Percentiles rank a stretch among this genome's conserved stretches.
phyloP scores from a whole-genome alignment of 2,329 filamentous ascomycete genomes.

The Fusarium buxicola region DNA sequence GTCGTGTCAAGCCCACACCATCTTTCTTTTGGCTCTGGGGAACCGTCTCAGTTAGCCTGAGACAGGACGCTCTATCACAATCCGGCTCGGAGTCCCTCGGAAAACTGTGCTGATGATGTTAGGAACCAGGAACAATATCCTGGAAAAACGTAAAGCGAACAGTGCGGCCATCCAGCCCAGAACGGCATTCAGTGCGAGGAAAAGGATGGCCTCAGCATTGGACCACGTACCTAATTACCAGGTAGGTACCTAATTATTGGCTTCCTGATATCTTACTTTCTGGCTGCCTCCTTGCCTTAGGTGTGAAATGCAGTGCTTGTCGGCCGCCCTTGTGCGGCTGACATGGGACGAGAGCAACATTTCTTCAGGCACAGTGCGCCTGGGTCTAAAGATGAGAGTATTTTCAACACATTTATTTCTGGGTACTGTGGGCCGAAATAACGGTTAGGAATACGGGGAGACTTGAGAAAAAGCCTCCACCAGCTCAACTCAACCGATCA shows the following conservation, averaged over 20 bases:
- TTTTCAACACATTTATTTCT: conserved; percentile 17
- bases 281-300: conserved; percentile 16
- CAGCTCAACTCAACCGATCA: conserved; percentile 29
- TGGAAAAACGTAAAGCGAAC: background rate
- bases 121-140: conserved; percentile 9
- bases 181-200: conserved; percentile 21
- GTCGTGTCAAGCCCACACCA: conserved; percentile 34
- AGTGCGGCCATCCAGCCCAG: conserved; percentile 10
- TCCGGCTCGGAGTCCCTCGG: background rate
- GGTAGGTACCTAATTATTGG: conserved; percentile 14
- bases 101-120: conserved; percentile 9
- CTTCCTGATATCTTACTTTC: conserved; percentile 15
- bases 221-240: conserved; percentile 18
- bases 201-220: conserved; percentile 22
- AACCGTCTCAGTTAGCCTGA: conserved; percentile 3
- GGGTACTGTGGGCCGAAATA: conserved; percentile 23
- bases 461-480: conserved; percentile 18
- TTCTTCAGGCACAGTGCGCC: conserved; percentile 37
- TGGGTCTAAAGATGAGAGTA: conserved; percentile 5
- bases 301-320: conserved; percentile 26
- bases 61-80: conserved; percentile 16
- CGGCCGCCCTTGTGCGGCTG: conserved; percentile 18
- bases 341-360: conserved; percentile 23
- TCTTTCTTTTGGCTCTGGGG: conserved; percentile 16
- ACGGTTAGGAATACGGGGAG: conserved; percentile 25